Conservation (phyloP, 2,329 filamentous ascomycete species). For the Exophiala mesophila region DNA sequence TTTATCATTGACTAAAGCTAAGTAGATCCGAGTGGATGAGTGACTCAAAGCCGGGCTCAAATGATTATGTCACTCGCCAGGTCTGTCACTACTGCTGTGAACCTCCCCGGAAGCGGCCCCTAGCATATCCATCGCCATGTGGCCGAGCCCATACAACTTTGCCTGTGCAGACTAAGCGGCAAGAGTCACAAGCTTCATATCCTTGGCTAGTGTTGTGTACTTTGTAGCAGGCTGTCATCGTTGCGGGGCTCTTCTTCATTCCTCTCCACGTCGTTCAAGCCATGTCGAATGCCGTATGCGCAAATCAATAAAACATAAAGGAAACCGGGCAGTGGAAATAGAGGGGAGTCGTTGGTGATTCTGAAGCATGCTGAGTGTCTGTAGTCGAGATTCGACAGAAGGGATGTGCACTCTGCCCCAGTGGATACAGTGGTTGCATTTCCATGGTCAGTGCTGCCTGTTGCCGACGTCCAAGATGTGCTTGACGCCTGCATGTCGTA, state of each 20-base stretch:
- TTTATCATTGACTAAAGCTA: conserved; percentile 19
- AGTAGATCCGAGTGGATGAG: conserved; percentile 7
- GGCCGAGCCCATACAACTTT: too few species aligned
- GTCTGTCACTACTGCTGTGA: conserved; percentile 19
- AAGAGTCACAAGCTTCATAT: too few species aligned
- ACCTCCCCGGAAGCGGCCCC: conserved; percentile 27
- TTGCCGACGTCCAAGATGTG: conserved; percentile 1
- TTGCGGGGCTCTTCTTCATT: too few species aligned
- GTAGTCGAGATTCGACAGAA: conserved; percentile 9
- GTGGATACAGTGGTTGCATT: conserved; percentile 3
- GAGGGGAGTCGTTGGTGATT: conserved; percentile 20
- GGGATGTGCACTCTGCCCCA: conserved; percentile 8
- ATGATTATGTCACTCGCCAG: conserved; percentile 22
- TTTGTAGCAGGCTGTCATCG: too few species aligned
- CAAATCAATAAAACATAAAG: conserved; percentile 9
- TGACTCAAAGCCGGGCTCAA: conserved; percentile 7
- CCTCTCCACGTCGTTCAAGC: too few species aligned
- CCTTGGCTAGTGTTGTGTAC: too few species aligned
- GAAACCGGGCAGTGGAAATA: conserved; percentile 23
- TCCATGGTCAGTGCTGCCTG: conserved; percentile 6
- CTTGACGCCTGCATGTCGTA: conserved; percentile 19
- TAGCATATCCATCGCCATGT: conserved; percentile 25
- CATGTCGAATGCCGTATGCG: not conserved
- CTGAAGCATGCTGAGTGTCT: conserved; percentile 4
- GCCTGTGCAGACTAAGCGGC: too few species aligned